phyloP scores from a whole-genome alignment of 495 filamentous ascomycete species.

The Penicillium silybi region DNA sequence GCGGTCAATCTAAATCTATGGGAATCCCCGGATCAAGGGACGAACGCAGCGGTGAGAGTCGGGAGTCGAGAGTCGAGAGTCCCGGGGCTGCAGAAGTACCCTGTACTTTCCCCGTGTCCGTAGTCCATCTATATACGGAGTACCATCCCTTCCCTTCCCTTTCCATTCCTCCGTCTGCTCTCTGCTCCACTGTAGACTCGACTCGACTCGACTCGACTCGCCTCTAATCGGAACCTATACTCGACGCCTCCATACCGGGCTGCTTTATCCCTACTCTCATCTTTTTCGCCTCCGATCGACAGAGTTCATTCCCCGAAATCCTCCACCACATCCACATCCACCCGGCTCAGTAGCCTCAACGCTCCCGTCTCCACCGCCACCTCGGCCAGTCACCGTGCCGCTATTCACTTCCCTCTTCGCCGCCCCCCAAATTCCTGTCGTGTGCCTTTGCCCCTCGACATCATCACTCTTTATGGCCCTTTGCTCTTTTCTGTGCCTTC shows the following conservation, averaged over 20 bases:
- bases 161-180: neutral
- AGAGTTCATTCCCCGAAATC: neutral
- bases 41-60: neutral
- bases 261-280: neutral
- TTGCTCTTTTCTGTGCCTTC: neutral
- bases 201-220: too few relatives aligned
- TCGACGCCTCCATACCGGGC: neutral
- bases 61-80: too few relatives aligned
- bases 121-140: neutral
- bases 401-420: neutral
- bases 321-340: neutral
- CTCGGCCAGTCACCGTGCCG: slow-evolving; percentile 19
- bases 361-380: slow-evolving; percentile 17
- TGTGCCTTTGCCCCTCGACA: slow-evolving; percentile 16
- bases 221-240: too few relatives aligned
- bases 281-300: neutral
- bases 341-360: slow-evolving; percentile 9
- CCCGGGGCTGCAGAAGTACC: too few relatives aligned
- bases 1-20: neutral
- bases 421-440: slow-evolving; percentile 5
- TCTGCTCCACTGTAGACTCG: neutral
- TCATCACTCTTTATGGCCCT: slow-evolving; percentile 9
- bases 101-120: too few relatives aligned
- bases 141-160: neutral
- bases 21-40: too few relatives aligned